Base-by-base conservation (phyloP, 305 asterid genomes). In the Plantago coronopus region DNA sequence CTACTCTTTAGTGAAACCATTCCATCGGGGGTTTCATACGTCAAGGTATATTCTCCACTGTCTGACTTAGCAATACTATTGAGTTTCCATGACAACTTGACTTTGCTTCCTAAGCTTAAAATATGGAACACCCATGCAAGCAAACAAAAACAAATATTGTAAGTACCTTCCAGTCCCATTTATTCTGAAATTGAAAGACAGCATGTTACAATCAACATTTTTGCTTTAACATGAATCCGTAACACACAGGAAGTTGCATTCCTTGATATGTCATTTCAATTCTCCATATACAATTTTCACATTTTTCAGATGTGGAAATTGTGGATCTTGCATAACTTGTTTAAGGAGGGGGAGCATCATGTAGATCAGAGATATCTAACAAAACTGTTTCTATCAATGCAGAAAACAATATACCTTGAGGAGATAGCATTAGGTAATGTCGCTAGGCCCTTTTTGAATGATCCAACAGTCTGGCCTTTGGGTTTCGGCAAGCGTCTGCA, bases 381-480 rank as follows among this genome's bases (percentile, higher is more conserved):
- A 53, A 56, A n/a, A 34, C 37, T 5, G 14, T 68, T 63, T 56
- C 15, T 44, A 12, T 38, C 19, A n/a, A 50, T 40, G 69, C 11
- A 55, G 17, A 20, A 61, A 53, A 6, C 23, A 27, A 17, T 23
- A 59, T 43, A 88, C 98, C 97, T 86, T 15, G 76, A 64, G 43
- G 93, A 75, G 68, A 91, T 86, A 60, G 98, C 95, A 64, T 81
- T 74, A n/a, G 98, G 96, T 78, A 91, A 72, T 74, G 64, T 86
- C 58, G 69, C 58, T 65, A 91, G 82, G 64, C 98, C 98, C 76
- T 81, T 86, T 76, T 62, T 86, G 71, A 91, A 91, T 57, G 98
- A 91, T 59, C 96, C 97, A 64, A 91, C 97, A 13, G 97, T 91
- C 73, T 91, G 98, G 49, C 98, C 98, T 77, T 88, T 79, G 63